Conservation (phyloP, 345 rosid species). For the Bruguiera gymnorhiza region DNA sequence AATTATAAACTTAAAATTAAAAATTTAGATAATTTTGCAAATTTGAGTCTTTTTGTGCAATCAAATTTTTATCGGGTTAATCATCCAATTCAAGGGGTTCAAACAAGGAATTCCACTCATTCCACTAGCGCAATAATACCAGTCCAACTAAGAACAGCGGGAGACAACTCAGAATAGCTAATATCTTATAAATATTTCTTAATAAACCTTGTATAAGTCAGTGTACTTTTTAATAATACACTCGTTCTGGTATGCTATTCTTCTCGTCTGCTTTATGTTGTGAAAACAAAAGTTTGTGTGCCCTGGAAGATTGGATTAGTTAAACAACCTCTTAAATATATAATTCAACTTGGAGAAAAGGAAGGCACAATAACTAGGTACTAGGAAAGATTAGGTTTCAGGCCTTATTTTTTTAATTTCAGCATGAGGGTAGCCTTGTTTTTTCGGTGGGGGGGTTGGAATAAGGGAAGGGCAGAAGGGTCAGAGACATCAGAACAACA, state of each 20-base stretch:
- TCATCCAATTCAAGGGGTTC: too few species aligned
- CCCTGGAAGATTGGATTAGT: not conserved
- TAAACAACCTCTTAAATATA: not conserved
- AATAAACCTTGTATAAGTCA: not conserved
- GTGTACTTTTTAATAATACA: not conserved
- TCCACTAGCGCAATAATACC: not conserved
- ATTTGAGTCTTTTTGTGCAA: too few species aligned
- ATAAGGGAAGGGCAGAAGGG: too few species aligned
- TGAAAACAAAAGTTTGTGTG: too few species aligned
- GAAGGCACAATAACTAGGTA: not conserved
- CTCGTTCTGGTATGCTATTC: not conserved
- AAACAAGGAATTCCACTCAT: not conserved
- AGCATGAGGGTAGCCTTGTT: too few species aligned
- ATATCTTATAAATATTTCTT: not conserved
- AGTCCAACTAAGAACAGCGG: not conserved
- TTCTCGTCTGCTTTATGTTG: not conserved
- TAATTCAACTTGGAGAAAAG: not conserved
- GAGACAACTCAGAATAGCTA: slow-evolving; percentile 1
- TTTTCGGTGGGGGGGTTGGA: too few species aligned
- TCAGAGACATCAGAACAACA: too few species aligned
- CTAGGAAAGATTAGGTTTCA: not conserved
- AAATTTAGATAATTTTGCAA: too few species aligned
- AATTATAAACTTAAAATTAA: too few species aligned
- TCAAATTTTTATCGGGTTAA: too few species aligned
- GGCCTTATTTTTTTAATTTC: too few species aligned